Conservation (phyloP, 768 basidiomycete genomes). For the Suillus hirtellus region DNA sequence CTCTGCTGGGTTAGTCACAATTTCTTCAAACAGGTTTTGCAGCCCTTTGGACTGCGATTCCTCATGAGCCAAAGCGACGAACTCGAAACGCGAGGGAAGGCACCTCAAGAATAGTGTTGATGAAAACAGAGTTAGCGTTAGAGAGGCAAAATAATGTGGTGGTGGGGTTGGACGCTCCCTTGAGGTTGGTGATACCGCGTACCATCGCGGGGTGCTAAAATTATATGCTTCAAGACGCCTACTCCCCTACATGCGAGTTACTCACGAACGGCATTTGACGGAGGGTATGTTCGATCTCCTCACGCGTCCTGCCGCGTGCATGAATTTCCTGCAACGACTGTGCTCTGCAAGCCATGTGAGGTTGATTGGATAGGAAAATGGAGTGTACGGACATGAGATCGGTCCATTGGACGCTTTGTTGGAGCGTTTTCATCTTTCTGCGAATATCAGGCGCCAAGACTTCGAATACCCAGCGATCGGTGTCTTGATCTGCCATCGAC, state of each 20-base stretch:
- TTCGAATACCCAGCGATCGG: slow-evolving; percentile 91
- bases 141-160: slow-evolving; percentile 89
- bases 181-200: slow-evolving; percentile 79
- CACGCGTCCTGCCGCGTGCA: slow-evolving; percentile 62
- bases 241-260: neutral
- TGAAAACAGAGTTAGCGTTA: slow-evolving; percentile 92
- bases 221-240: neutral
- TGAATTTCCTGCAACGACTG: slow-evolving; percentile 71
- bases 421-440: slow-evolving; percentile 70
- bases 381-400: slow-evolving; percentile 79
- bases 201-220: slow-evolving; percentile 94
- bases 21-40: slow-evolving; percentile 69
- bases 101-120: slow-evolving; percentile 85
- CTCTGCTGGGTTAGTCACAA: slow-evolving; percentile 90
- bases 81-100: slow-evolving; percentile 1
- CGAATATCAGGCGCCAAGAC: slow-evolving; percentile 85
- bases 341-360: slow-evolving; percentile 44
- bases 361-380: neutral
- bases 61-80: neutral
- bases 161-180: slow-evolving; percentile 58
- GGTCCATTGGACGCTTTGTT: slow-evolving; percentile 79
- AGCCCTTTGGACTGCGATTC: slow-evolving; percentile 71
- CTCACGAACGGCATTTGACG: slow-evolving; percentile 85
- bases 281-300: slow-evolving; percentile 78
- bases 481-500: slow-evolving; percentile 94